Evolutionary conservation across 2,329 filamentous ascomycete genomes (phyloP), one percentile per base, ranked within the genome.

Genomic region (Grosmannia penicillata): DNA sequence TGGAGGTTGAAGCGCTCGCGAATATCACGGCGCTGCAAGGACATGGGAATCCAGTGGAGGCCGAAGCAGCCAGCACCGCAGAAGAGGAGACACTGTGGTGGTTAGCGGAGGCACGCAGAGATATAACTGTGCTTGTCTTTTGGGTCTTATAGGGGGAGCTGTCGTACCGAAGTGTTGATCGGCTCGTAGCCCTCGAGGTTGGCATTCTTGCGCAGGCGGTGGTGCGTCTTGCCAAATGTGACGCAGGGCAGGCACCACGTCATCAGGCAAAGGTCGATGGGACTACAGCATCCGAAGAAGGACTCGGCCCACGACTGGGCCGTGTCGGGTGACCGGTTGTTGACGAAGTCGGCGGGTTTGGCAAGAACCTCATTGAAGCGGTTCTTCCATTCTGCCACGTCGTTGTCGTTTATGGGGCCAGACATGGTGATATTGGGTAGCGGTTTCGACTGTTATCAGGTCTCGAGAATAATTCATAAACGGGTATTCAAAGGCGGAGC

Each of bases 211-310:
- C 52, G 54, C 10, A 66, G 48, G 17, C 63, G 59, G 45, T 68
- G 63, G 39, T 65, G 55, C 22, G 62, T 65, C 57, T 62, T 64
- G 51, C 63, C 63, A 35, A 66, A 68, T 25, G 62, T 65, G 24
- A 67, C 53, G 43, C 64, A 68, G 2, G 65, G 64, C 21, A 64
- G 43, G 44, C 58, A 67, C 45, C 56, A 68, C 14, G 59, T 57
- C 37, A 65, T 52, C n/a, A 64, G 45, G 49, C 64, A 67, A 2
- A 57, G 55, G 37, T 60, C 56, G 37, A 65, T 53, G 19, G 63
- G 64, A 42, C 44, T 55, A 51, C 59, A 62, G 56, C 62, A 68
- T 41, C 55, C 56, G 33, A 64, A 66, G 49, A 67, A 59, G 37
- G 53, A 45, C 32, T 51, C 50, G 43, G 47, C 47, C 63, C 63